A percentile compares a stretch with the other conserved stretches of the same genome.
Conservation (phyloP, 2,329 filamentous ascomycete genomes). For the Penicillium rolfsii region DNA sequence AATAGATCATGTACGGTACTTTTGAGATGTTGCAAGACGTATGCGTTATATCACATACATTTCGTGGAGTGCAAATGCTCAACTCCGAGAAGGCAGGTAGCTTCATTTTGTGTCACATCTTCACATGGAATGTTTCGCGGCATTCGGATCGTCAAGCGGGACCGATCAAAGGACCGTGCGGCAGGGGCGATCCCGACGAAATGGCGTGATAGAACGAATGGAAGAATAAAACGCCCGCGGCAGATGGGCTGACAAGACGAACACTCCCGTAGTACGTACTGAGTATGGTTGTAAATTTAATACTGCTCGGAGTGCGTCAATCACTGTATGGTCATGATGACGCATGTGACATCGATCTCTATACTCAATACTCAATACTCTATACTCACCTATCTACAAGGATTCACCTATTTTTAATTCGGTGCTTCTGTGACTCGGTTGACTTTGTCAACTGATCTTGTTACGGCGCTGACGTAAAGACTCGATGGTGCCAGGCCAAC, state of each 20-base stretch:
- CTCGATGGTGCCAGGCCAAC: constrained; percentile 9
- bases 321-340: not conserved
- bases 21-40: not conserved
- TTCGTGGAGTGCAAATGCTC: not conserved
- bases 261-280: no score
- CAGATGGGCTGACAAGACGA: not conserved
- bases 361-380: no score
- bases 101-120: constrained; percentile 12
- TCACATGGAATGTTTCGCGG: constrained; percentile 21
- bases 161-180: constrained; percentile 19
- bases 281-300: not conserved
- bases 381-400: not conserved
- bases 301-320: not conserved
- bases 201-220: constrained; percentile 27
- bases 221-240: constrained; percentile 18
- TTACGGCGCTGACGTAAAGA: constrained; percentile 27
- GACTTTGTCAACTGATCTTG: constrained; percentile 21
- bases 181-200: constrained; percentile 26
- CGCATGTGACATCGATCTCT: no score
- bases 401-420: not conserved
- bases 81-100: not conserved
- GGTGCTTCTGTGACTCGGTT: not conserved
- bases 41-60: not conserved
- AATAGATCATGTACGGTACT: not conserved
- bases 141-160: constrained; percentile 15